Percentiles rank a stretch among this genome's conserved stretches.
phyloP scores from a whole-genome alignment of 164 flowering plant species.

The Hamamelis virginiana region DNA sequence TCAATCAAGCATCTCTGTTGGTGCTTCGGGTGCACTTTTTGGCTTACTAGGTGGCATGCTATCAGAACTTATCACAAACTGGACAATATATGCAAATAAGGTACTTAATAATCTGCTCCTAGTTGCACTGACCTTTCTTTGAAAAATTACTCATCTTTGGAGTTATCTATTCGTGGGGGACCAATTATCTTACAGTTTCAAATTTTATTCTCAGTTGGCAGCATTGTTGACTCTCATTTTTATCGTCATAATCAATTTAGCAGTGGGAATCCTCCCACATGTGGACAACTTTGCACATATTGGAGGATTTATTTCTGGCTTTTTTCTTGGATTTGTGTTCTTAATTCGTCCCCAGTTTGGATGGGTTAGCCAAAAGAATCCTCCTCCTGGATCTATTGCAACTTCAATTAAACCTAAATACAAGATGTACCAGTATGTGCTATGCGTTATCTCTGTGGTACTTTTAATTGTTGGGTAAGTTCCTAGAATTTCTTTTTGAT shows the following conservation, averaged over 20 bases:
- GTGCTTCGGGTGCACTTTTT: constrained; percentile 96
- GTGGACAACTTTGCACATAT: constrained; percentile 67
- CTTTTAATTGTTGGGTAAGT: constrained; percentile 43
- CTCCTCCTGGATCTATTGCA: constrained; percentile 25
- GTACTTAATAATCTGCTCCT: constrained; percentile 25
- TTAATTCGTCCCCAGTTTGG: constrained; percentile 57
- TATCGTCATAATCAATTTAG: constrained; percentile 46
- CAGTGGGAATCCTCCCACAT: constrained; percentile 60
- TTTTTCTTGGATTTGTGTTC: constrained; percentile 59
- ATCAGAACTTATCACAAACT: constrained; percentile 84
- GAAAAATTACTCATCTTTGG: neutral
- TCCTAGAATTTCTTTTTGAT: neutral
- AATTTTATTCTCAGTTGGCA: constrained; percentile 30
- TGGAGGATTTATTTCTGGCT: constrained; percentile 63
- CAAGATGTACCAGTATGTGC: constrained; percentile 46
- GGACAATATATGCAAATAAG: constrained; percentile 93
- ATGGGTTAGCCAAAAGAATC: constrained; percentile 33
- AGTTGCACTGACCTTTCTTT: neutral
- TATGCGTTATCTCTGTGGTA: constrained; percentile 33
- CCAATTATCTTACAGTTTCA: constrained; percentile 8
- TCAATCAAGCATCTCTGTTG: constrained; percentile 71
- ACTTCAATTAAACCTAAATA: constrained; percentile 34
- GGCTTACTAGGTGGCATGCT: constrained; percentile 90
- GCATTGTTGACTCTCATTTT: constrained; percentile 46
- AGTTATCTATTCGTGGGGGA: neutral